phyloP scores from a whole-genome alignment of 2,329 filamentous ascomycete species.

The Aspergillus ochraceoroseus region DNA sequence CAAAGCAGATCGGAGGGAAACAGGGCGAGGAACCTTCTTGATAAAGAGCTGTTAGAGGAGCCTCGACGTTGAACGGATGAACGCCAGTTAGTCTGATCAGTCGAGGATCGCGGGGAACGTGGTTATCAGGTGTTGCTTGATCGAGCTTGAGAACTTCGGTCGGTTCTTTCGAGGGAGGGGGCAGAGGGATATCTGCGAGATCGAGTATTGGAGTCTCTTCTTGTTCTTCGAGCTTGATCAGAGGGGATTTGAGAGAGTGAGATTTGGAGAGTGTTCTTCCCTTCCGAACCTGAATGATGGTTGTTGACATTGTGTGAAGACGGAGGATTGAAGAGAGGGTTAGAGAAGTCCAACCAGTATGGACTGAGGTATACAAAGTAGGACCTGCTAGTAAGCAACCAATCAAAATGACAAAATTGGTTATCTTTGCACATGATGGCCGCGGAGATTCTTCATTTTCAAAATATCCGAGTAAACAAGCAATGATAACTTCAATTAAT shows the following conservation, averaged over 20 bases:
- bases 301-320: slow-evolving; percentile 25
- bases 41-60: slow-evolving; percentile 72
- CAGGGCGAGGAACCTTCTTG: slow-evolving; percentile 49
- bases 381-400: no score
- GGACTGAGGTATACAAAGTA: background rate
- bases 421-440: no score
- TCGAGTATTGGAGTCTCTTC: slow-evolving; percentile 23
- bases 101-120: slow-evolving; percentile 73
- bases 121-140: slow-evolving; percentile 73
- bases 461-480: no score
- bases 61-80: slow-evolving; percentile 87
- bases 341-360: no score
- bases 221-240: slow-evolving; percentile 27
- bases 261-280: slow-evolving; percentile 15
- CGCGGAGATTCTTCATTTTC: no score
- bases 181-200: slow-evolving; percentile 56
- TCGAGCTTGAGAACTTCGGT: slow-evolving; percentile 67
- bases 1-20: background rate
- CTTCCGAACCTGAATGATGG: slow-evolving; percentile 25
- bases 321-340: background rate
- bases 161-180: slow-evolving; percentile 56
- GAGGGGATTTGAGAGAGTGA: slow-evolving; percentile 20
- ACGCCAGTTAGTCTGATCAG: slow-evolving; percentile 81
- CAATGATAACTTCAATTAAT: no score
- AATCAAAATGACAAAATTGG: no score